Evolutionary conservation across 108 stramenopile species (phyloP).

Genomic region (Fragilaria radians): DNA sequence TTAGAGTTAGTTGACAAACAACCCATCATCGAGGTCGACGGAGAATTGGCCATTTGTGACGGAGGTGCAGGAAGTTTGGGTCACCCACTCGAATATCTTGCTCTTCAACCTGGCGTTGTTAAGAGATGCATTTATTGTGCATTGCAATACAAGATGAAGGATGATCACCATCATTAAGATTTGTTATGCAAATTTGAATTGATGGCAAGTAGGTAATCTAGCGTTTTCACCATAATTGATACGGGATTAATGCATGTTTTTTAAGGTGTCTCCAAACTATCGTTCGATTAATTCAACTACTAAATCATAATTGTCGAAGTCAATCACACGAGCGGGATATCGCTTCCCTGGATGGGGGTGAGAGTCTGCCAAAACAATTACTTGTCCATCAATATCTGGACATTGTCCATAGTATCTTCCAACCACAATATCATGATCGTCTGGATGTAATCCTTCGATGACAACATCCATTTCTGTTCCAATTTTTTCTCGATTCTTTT

Average conservation of each 20-base stretch:
- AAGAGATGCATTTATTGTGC: conserved; percentile 77
- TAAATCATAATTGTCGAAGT: conserved; percentile 32
- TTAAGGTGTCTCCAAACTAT: too few species aligned
- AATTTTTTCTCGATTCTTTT: conserved; percentile 16
- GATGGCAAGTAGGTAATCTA: too few species aligned
- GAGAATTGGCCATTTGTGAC: conserved; percentile 88
- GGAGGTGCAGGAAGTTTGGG: conserved; percentile 95
- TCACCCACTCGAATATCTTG: conserved; percentile 93
- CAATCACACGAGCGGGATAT: conserved; percentile 31
- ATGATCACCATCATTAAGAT: not conserved
- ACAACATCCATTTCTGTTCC: conserved; percentile 22
- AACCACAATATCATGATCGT: conserved; percentile 8
- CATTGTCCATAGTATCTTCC: conserved; percentile 43
- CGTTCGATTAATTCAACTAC: conserved; percentile 24
- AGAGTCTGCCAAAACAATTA: conserved; percentile 10
- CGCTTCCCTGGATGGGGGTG: conserved; percentile 16
- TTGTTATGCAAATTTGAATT: too few species aligned
- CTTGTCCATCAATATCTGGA: conserved; percentile 39
- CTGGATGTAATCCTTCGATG: conserved; percentile 24
- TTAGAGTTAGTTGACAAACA: conserved; percentile 79
- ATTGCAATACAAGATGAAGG: conserved; percentile 32
- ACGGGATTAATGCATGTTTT: too few species aligned
- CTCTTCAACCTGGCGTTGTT: conserved; percentile 52
- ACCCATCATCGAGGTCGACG: conserved; percentile 87
- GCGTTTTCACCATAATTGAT: too few species aligned